Base-by-base conservation (phyloP, 495 filamentous ascomycete species). In the Penicillium ucsense region DNA sequence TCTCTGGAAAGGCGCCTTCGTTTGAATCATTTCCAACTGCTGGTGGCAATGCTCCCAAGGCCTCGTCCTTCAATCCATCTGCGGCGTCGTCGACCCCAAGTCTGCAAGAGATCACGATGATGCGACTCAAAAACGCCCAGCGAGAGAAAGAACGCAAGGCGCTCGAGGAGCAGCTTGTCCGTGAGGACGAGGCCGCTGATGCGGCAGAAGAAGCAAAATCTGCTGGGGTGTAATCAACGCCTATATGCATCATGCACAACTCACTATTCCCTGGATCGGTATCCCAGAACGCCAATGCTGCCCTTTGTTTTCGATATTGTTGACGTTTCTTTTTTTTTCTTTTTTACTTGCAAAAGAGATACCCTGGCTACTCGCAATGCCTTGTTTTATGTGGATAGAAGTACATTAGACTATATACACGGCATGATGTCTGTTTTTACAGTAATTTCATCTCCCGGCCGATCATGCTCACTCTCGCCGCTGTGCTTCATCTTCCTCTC, bases 101-200 rank as follows among this genome's bases (percentile, higher is more conserved):
- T 48, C 46, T 81, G 31, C 69, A 84, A 54, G 80, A 84, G 35
- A 52, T 76, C 48, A 82, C 75, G 2, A 60, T 83, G 59, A 83
- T 83, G 60, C 66, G 78, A 32, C 50, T 84, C 44, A 81, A 79
- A 54, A 79, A 75, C 46, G 77, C 78, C 0, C 71, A 74, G 51
- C 60, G 67, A 8, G 78, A 83, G 54, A 80, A 79, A 56, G 71
- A 48, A 35, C 64, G 70, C 35, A 71, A 64, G 35, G 66, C 75
- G 10, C 55, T 81, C 10, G 78, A 79, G 48, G 79, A 79, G 37
- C 64, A 81, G 52, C 66, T 82, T 34, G 52, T 67, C 20, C 55
- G 60, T 47, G 68, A 79, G 61, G 80, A 81, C 38, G 69, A 66
- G 46, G 66, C 66, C 28, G 73, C 68, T 5, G 70, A 72, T 60